Percentiles rank a stretch among this genome's conserved stretches.
Evolutionary conservation across 768 basidiomycete genomes (phyloP).

Genomic region (Suillus cothurnatus): DNA sequence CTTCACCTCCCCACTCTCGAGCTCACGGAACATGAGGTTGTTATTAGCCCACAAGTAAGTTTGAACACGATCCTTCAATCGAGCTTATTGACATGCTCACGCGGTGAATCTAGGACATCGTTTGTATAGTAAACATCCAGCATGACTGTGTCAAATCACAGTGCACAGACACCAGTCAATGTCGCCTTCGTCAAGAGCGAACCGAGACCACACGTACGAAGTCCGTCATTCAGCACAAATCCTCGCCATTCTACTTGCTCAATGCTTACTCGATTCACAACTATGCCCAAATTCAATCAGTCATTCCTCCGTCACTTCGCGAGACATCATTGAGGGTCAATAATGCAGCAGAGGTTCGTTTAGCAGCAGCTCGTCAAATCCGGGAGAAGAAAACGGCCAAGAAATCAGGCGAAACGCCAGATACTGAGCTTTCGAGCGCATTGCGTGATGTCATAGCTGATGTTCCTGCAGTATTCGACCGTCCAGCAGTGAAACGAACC

Average conservation of each 20-base stretch:
- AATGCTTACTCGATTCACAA: conserved; percentile 1
- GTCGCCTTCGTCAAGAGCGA: neutral
- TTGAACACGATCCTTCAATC: neutral
- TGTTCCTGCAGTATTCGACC: neutral
- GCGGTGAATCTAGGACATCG: neutral
- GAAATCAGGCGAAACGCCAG: neutral
- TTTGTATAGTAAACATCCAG: neutral
- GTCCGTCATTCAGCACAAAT: neutral
- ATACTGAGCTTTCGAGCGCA: neutral
- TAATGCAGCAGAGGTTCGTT: neutral
- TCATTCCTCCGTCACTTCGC: conserved; percentile 1
- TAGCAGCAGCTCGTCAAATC: neutral
- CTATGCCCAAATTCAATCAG: conserved; percentile 7
- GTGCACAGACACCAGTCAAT: neutral
- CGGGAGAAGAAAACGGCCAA: neutral
- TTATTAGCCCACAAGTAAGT: conserved; percentile 5
- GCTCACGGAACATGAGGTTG: conserved; percentile 4
- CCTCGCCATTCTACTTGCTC: neutral
- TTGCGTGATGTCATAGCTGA: neutral
- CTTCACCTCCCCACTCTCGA: conserved; percentile 1
- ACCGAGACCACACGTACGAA: neutral
- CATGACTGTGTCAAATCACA: conserved; percentile 1
- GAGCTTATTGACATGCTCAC: neutral
- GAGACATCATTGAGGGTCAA: neutral
- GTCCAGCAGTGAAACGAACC: neutral